Evolutionary conservation across 1,284 basidiomycete genomes (phyloP), one percentile per base, ranked within the genome.

Genomic region (Moesziomyces parantarcticus): DNA sequence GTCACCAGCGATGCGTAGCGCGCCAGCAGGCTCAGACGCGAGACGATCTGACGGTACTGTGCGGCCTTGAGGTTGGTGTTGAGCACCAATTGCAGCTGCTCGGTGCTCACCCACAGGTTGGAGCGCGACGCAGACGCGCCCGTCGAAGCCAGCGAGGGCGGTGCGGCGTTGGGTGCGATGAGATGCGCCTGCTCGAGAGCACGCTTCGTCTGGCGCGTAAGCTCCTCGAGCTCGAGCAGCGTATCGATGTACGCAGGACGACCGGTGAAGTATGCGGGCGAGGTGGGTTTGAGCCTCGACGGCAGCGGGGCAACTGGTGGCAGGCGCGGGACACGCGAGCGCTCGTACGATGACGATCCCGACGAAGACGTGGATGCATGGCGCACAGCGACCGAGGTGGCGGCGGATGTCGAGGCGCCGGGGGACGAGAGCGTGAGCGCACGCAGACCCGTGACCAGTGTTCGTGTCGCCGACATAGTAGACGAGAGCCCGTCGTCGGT

Each of bases 221-320:
- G 89, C 21, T 86, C 86, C 79, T 93, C 90, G 20, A 96, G 88
- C 46, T 87, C 85, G 26, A 87, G 86, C 42, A 95, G 85, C 58
- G 90, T 88, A 84, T 94, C 92, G 82, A 90, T 90, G 86, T 90
- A 93, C 34, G 87, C 86, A 0, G 92, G 87, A 46, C 90, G 89
- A n/a, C 90, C 91, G n/a, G 93, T 93, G 85, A 92, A 97, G 86
- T 94, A 95, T 50, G 89, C 89, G 18, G 92, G 88, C 1, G 92
- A 91, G 3, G 76, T 58, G 1, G 87, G 87, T 60, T 85, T 85
- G 43, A 74, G 49, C 5, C 83, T 85, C 7, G 53, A 41, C 1
- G 70, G 61, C 5, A 73, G 52, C 2, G 69, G 69, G 0, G 70
- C 60, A 1, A 57, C 50, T 16, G 70, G 65, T 1, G 65, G 70